Conservation (phyloP, 2,329 filamentous ascomycete species). For the Plenodomus biglobosus region DNA sequence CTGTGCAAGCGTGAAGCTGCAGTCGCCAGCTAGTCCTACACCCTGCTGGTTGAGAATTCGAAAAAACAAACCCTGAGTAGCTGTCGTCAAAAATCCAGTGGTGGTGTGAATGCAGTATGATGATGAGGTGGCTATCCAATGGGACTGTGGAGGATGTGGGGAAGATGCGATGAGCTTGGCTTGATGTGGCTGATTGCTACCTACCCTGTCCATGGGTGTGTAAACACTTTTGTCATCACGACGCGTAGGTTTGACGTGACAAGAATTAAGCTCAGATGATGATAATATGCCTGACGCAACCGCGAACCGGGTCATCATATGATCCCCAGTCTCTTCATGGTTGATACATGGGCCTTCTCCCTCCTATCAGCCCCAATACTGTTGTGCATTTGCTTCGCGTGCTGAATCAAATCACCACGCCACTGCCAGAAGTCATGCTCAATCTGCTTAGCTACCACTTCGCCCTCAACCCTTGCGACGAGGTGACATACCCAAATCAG, state of each 20-base stretch:
- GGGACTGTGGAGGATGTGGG: too few species aligned
- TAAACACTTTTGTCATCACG: too few species aligned
- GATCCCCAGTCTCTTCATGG: constrained; percentile 34
- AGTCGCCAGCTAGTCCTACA: not conserved
- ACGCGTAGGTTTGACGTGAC: not conserved
- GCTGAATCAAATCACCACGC: constrained; percentile 33
- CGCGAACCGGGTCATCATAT: constrained; percentile 10
- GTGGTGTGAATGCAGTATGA: too few species aligned
- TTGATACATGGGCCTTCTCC: constrained; percentile 29
- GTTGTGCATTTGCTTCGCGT: constrained; percentile 22
- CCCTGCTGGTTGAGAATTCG: not conserved
- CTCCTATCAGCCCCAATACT: constrained; percentile 18
- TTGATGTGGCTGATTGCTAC: not conserved
- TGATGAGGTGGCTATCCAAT: too few species aligned
- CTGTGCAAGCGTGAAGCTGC: not conserved
- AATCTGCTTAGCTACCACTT: constrained; percentile 27
- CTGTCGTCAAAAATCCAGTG: not conserved
- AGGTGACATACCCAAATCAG: constrained; percentile 35
- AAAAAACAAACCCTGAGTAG: too few species aligned
- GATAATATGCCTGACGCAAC: not conserved
- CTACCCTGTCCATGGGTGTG: too few species aligned
- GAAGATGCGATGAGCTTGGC: too few species aligned
- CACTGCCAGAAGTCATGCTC: constrained; percentile 30
- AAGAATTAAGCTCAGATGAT: too few species aligned
- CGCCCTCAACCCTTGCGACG: constrained; percentile 34